Evolutionary conservation across 495 filamentous ascomycete genomes (phyloP), one percentile per base, ranked within the genome.

Genomic region (Beverwykella pulmonaria): DNA sequence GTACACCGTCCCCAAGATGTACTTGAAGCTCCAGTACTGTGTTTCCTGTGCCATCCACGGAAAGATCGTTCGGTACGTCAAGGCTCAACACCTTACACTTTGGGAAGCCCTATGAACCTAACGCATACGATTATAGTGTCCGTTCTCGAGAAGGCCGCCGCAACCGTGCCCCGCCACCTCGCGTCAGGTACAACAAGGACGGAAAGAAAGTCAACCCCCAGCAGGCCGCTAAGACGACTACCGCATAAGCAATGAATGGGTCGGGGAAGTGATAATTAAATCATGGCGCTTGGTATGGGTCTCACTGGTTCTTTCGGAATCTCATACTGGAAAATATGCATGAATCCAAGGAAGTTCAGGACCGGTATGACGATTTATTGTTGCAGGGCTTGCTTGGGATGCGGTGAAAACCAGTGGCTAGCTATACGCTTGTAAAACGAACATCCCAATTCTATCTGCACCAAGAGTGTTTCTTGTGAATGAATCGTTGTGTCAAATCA

Each of bases 1-100:
- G 84, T 99, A 99, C 85, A 90, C 92, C 64, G 93, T 99, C 79
- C 94, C 94, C 81, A 99, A 99, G 88, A 99, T 99, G 94, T 99
- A 99, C 89, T 85, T 99, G 80, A 99, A 99, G 88, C 89, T 99
- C 79, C 94, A 99, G 86, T 99, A 99, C 91, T 99, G 94, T 81
- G 94, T 98, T 77, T 98, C 95, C 79, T 98, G 94, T 83, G 94
- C 94, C 73, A 98, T 99, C 76, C 94, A 98, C 85, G 94, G 95
- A 85, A 99, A 99, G 90, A 98, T 98, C 80, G 95, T 99, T 80
- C 93, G 94, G 94, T 98, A 90, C 80, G 92, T 85, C 34, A 23
- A 9, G 29, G 1, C 30, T 57, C 30, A 15, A 49, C 41, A 20
- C 34, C 39, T 26, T 22, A 58, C 41, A 41, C 26, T 19, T 30